Conservation (phyloP, 192 early-diverging fungal species). For the Linnemannia schmuckeri region DNA sequence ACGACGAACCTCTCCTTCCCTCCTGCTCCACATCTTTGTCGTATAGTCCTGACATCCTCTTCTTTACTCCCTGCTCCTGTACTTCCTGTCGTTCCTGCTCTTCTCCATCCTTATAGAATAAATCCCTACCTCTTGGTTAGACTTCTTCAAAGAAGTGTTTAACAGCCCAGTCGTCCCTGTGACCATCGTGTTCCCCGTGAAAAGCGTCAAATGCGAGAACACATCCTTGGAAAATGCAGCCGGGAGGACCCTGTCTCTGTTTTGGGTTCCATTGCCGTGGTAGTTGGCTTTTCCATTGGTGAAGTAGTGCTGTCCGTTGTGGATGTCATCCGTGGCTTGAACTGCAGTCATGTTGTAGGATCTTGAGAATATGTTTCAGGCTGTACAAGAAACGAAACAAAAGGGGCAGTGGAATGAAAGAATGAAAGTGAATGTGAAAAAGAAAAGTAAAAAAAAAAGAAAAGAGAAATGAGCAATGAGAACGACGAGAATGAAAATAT, state of each 20-base stretch:
- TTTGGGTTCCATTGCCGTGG: neutral
- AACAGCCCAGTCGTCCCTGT: conserved; percentile 52
- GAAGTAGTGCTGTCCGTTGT: neutral
- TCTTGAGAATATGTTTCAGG: neutral
- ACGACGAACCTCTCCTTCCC: neutral
- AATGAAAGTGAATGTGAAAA: neutral
- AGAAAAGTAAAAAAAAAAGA: neutral
- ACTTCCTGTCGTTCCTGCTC: neutral
- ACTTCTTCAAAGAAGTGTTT: conserved; percentile 50
- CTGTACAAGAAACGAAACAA: neutral
- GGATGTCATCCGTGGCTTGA: conserved; percentile 7
- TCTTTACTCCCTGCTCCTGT: neutral
- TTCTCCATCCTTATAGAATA: neutral
- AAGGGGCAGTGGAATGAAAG: neutral
- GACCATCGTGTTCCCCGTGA: conserved; percentile 64
- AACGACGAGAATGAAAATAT: neutral
- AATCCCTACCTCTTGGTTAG: conserved; percentile 61
- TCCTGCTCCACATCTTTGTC: neutral
- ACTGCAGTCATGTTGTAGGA: conserved; percentile 28
- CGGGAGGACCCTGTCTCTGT: neutral
- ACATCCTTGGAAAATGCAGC: conserved; percentile 24
- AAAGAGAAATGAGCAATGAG: conserved; percentile 1
- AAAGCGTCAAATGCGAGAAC: conserved; percentile 57
- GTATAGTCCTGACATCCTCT: neutral
- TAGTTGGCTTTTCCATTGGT: conserved; percentile 6